These are phyloP conservation scores for Glycine soja DNA, from an alignment of 306 rosid species.

Conservation along the genomic window DNA sequence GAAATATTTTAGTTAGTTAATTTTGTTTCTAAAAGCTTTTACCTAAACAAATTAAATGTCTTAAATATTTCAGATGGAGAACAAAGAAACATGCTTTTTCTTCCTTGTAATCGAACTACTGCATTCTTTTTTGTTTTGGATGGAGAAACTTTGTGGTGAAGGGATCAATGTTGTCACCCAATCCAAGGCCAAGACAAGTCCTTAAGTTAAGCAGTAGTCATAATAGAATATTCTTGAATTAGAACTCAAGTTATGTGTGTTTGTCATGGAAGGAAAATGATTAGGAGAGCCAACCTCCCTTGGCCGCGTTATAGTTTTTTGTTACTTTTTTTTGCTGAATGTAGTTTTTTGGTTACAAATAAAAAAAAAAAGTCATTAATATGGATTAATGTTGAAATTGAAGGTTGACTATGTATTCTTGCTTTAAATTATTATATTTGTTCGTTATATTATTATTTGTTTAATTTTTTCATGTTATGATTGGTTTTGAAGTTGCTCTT, in stretches of 20 bases:
- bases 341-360: not conserved
- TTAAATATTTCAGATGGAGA: not conserved
- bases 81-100: not conserved
- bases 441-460: not conserved
- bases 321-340: no score
- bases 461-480: not conserved
- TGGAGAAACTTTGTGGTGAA: not conserved
- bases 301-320: not conserved
- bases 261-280: not conserved
- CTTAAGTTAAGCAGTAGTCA: not conserved
- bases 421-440: not conserved
- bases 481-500: slow-evolving; percentile 2
- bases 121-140: not conserved
- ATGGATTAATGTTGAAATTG: not conserved
- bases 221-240: not conserved
- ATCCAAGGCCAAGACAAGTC: not conserved
- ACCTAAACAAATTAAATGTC: not conserved
- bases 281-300: not conserved
- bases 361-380: not conserved
- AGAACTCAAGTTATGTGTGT: slow-evolving; percentile 13
- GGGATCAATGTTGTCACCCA: not conserved
- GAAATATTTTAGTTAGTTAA: not conserved
- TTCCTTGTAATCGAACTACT: not conserved
- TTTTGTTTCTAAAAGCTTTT: not conserved
- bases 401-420: not conserved